A percentile compares a stretch with the other conserved stretches of the same genome.
phyloP scores from a whole-genome alignment of 2,329 filamentous ascomycete species.

The Zymoseptoria tritici region DNA sequence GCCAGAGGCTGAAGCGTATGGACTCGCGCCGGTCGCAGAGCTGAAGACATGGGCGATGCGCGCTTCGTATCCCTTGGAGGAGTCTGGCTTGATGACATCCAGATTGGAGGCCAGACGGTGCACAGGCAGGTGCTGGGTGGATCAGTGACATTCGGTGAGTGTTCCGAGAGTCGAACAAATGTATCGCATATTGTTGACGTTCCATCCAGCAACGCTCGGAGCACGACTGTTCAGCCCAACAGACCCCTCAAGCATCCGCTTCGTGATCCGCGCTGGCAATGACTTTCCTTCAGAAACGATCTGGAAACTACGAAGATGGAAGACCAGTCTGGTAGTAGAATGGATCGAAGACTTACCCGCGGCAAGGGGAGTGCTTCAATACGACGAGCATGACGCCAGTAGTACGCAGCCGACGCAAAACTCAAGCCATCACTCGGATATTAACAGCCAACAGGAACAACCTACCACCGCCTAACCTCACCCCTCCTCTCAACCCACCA shows the following conservation, averaged over 20 bases:
- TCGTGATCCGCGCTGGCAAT: conserved; percentile 17
- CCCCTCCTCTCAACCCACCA: conserved; percentile 14
- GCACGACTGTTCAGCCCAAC: conserved; percentile 15
- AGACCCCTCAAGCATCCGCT: conserved; percentile 8
- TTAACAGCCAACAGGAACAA: conserved; percentile 6
- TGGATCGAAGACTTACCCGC: conserved; percentile 9
- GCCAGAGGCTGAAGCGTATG: neutral
- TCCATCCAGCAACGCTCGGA: conserved; percentile 17
- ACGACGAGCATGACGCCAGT: conserved; percentile 12
- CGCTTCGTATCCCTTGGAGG: conserved; percentile 17
- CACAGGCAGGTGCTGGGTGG: conserved; percentile 19
- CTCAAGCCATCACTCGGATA: neutral
- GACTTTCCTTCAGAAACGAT: conserved; percentile 18
- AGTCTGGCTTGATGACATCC: conserved; percentile 27
- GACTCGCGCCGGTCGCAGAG: neutral
- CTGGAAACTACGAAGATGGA: conserved; percentile 16
- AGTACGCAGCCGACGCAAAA: conserved; percentile 7
- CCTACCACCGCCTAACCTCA: conserved; percentile 19
- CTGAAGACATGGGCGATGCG: neutral
- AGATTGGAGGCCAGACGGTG: conserved; percentile 7
- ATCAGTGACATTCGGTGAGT: conserved; percentile 18
- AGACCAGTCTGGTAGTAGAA: conserved; percentile 13
- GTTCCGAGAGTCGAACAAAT: neutral
- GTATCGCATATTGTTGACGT: conserved; percentile 1
- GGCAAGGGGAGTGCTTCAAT: conserved; percentile 20